Percentiles rank a stretch among this genome's conserved stretches.
Evolutionary conservation across 129 eudicot species (phyloP).

Genomic region (Tanacetum coccineum): DNA sequence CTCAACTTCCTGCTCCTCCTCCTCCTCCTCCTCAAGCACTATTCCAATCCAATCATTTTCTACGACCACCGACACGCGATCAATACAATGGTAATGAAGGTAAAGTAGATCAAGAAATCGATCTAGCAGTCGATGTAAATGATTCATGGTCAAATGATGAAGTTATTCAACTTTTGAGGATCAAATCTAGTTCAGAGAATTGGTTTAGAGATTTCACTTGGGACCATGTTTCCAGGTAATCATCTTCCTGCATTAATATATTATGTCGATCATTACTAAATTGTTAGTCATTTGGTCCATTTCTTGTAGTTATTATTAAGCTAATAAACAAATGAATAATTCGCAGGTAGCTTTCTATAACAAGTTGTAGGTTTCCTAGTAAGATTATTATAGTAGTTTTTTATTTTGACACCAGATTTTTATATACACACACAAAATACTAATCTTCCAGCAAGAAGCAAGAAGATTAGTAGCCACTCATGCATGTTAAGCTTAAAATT

Average conservation of each 20-base stretch:
- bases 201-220: slow-evolving; percentile 78
- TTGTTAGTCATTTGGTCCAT: not conserved
- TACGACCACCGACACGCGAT: slow-evolving; percentile 17
- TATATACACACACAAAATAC: too few relatives aligned
- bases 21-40: slow-evolving; percentile 31
- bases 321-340: too few relatives aligned
- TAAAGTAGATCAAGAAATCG: slow-evolving; percentile 21
- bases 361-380: too few relatives aligned
- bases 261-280: not conserved
- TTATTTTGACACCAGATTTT: too few relatives aligned
- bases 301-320: not conserved
- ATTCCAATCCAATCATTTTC: slow-evolving; percentile 22
- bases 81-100: not conserved
- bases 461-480: too few relatives aligned
- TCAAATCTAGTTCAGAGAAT: slow-evolving; percentile 67
- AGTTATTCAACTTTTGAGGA: slow-evolving; percentile 60
- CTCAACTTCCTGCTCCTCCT: slow-evolving; percentile 32
- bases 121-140: not conserved
- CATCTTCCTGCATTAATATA: not conserved
- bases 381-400: too few relatives aligned
- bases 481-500: too few relatives aligned
- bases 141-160: slow-evolving; percentile 71
- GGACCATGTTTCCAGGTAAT: slow-evolving; percentile 86
- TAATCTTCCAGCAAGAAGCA: too few relatives aligned
- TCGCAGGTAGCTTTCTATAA: too few relatives aligned